These are phyloP conservation scores for Oryza meyeriana DNA, from an alignment of 176 grass and related monocot species.

Conservation along the genomic window DNA sequence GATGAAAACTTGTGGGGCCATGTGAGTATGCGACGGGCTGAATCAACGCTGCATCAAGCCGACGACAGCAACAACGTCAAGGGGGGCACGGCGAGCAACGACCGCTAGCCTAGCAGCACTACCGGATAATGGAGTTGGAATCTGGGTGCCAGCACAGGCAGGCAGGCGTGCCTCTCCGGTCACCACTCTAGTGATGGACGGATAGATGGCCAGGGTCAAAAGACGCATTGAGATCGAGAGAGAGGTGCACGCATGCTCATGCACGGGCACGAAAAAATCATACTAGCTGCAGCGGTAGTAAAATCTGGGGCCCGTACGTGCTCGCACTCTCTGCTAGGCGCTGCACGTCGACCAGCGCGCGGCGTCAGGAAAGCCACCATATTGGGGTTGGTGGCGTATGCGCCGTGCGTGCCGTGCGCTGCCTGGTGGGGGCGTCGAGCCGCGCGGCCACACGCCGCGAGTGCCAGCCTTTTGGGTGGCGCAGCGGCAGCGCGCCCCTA, in stretches of 20 bases:
- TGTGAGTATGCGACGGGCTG: not conserved
- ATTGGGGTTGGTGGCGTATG: not conserved
- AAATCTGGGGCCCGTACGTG: not conserved
- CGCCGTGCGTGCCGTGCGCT: not conserved
- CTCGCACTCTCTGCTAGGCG: no score
- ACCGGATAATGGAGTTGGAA: not conserved
- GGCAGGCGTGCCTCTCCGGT: not conserved
- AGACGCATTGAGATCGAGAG: not conserved
- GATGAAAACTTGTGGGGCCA: not conserved
- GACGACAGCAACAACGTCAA: not conserved
- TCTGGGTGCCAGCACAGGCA: not conserved
- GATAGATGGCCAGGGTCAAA: not conserved
- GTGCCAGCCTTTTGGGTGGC: not conserved
- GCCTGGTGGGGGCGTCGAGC: not conserved
- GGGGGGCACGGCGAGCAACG: not conserved
- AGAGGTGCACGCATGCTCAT: not conserved
- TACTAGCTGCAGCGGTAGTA: not conserved
- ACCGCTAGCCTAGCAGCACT: not conserved
- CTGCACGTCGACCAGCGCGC: not conserved
- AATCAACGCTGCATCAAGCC: not conserved
- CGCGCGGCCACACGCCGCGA: not conserved
- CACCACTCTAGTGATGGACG: not conserved
- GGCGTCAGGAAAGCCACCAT: not conserved
- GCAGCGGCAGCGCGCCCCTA: not conserved
- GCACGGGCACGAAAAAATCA: not conserved